These are phyloP conservation scores for Microsporum ferrugineum DNA, from an alignment of 2,329 filamentous ascomycete genomes.

Conservation along the genomic window DNA sequence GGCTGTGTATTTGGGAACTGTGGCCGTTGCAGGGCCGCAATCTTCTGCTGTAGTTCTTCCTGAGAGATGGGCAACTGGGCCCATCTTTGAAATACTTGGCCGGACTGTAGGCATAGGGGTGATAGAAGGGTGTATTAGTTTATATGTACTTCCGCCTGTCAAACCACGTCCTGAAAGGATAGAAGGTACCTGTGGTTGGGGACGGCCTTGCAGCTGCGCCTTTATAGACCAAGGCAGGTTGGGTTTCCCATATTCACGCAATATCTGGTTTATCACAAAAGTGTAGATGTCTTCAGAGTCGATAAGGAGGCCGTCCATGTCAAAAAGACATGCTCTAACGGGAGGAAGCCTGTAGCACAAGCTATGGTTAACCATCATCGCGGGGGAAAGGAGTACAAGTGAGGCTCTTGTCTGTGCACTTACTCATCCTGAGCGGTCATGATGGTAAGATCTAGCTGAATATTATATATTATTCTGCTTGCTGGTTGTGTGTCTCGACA, in stretches of 20 bases:
- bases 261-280: conserved; percentile 66
- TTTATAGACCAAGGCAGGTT: conserved; percentile 87
- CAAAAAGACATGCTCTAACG: conserved; percentile 85
- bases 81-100: conserved; percentile 63
- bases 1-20: conserved; percentile 65
- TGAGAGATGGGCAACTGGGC: conserved; percentile 66
- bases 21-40: conserved; percentile 53
- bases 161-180: background rate
- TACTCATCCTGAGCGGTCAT: background rate
- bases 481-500: too few species aligned
- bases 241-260: conserved; percentile 62
- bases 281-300: conserved; percentile 90
- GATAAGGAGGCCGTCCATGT: conserved; percentile 96
- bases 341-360: conserved; percentile 55
- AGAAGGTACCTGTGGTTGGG: conserved; percentile 40
- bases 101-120: conserved; percentile 32
- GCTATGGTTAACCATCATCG: background rate
- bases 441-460: background rate
- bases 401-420: background rate
- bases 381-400: too few species aligned
- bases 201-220: conserved; percentile 66
- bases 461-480: background rate
- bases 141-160: background rate
- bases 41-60: conserved; percentile 54
- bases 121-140: background rate